Conservation (phyloP, 805 yeast species). For the Spathaspora gorwiae region DNA sequence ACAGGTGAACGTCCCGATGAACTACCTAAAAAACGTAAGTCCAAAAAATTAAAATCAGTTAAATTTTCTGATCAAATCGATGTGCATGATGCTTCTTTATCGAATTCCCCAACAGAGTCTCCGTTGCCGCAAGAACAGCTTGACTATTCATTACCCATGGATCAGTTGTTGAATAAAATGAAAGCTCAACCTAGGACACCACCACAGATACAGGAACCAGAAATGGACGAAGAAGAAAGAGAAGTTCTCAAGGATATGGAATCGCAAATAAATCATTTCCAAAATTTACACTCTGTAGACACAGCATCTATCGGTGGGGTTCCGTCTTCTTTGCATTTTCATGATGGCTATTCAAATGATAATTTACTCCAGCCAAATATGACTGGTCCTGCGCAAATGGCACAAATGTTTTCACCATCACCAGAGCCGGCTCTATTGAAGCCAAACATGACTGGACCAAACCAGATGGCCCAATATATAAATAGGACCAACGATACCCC, state of each 20-base stretch:
- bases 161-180: constrained; percentile 53
- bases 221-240: constrained; percentile 56
- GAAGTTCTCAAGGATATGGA: constrained; percentile 71
- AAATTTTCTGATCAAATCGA: constrained; percentile 67
- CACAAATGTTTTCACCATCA: constrained; percentile 22
- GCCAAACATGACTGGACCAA: constrained; percentile 44
- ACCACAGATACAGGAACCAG: constrained; percentile 10
- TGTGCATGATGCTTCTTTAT: constrained; percentile 24
- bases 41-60: constrained; percentile 53
- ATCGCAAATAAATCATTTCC: constrained; percentile 67
- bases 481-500: constrained; percentile 9
- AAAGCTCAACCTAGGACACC: constrained; percentile 8
- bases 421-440: constrained; percentile 20
- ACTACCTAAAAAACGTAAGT: constrained; percentile 31
- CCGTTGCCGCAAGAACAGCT: constrained; percentile 27
- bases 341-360: constrained; percentile 12
- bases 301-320: constrained; percentile 70
- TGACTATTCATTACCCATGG: constrained; percentile 73
- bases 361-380: constrained; percentile 35
- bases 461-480: constrained; percentile 29
- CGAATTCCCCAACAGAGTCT: constrained; percentile 16
- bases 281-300: constrained; percentile 68
- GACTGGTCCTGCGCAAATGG: constrained; percentile 45
- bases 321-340: constrained; percentile 50
- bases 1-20: constrained; percentile 72